phyloP scores from a whole-genome alignment of 345 rosid species.

The Limnanthes douglasii region DNA sequence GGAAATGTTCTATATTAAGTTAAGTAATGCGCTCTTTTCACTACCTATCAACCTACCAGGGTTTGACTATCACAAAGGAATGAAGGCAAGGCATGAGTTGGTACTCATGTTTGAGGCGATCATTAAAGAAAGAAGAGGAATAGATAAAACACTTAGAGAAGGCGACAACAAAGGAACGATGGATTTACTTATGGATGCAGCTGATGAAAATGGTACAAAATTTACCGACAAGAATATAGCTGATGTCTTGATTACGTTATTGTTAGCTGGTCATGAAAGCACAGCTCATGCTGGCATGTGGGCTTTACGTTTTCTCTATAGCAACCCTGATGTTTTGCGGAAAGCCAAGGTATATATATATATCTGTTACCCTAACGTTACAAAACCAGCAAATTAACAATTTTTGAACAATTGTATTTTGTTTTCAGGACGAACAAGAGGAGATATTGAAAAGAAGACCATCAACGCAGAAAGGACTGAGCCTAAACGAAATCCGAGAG shows the following conservation, averaged over 20 bases:
- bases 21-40: conserved; percentile 9
- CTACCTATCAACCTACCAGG: conserved; percentile 21
- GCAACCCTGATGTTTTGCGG: conserved; percentile 10
- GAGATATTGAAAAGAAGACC: conserved; percentile 13
- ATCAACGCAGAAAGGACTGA: conserved; percentile 9
- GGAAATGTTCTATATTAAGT: conserved; percentile 8
- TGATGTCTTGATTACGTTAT: conserved; percentile 10
- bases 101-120: conserved; percentile 10
- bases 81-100: conserved; percentile 17
- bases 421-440: conserved; percentile 18
- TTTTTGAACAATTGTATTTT: too few relatives aligned
- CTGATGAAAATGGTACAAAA: conserved; percentile 19
- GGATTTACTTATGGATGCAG: conserved; percentile 14
- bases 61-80: conserved; percentile 16
- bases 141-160: neutral
- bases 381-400: too few relatives aligned
- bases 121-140: conserved; percentile 11
- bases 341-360: conserved; percentile 27
- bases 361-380: too few relatives aligned
- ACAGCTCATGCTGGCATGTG: conserved; percentile 15
- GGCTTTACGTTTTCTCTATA: conserved; percentile 7
- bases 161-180: conserved; percentile 9
- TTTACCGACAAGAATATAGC: conserved; percentile 16
- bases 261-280: conserved; percentile 23
- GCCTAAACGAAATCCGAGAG: conserved; percentile 8